Evolutionary conservation across 2,329 filamentous ascomycete genomes (phyloP).

Genomic region (Fusarium anthophilum): DNA sequence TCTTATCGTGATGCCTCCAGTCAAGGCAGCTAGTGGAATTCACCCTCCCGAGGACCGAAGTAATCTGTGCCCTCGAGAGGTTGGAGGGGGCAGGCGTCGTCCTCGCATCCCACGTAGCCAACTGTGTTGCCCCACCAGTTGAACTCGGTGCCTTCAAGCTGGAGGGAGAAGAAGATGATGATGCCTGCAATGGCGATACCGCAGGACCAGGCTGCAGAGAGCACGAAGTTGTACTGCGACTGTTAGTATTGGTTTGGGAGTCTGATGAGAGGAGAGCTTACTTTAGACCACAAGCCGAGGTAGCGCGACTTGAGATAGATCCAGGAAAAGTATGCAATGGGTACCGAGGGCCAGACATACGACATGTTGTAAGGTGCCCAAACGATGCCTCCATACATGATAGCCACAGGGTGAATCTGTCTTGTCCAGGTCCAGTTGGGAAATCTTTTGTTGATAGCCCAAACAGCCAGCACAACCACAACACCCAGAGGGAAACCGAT

Average conservation of each 20-base stretch:
- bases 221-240: constrained; percentile 61
- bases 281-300: constrained; percentile 62
- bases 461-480: constrained; percentile 55
- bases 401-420: constrained; percentile 59
- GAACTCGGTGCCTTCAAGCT: constrained; percentile 54
- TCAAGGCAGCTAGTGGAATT: constrained; percentile 43
- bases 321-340: constrained; percentile 62
- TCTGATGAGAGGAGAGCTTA: constrained; percentile 31
- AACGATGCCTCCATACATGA: constrained; percentile 57
- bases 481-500: constrained; percentile 62
- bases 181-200: constrained; percentile 61
- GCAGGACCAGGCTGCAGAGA: constrained; percentile 60
- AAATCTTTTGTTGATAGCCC: constrained; percentile 51
- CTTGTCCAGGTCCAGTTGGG: constrained; percentile 53
- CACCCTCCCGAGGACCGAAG: constrained; percentile 53
- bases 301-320: constrained; percentile 60
- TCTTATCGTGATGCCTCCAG: constrained; percentile 21
- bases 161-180: constrained; percentile 63
- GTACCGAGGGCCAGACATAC: constrained; percentile 62
- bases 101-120: constrained; percentile 54
- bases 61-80: constrained; percentile 49
- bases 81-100: constrained; percentile 50
- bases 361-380: constrained; percentile 62
- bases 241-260: constrained; percentile 1
- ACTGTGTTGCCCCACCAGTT: constrained; percentile 62